Evolutionary conservation across 441 rosid genomes (phyloP).

Genomic region (Gossypium schwendimanii): DNA sequence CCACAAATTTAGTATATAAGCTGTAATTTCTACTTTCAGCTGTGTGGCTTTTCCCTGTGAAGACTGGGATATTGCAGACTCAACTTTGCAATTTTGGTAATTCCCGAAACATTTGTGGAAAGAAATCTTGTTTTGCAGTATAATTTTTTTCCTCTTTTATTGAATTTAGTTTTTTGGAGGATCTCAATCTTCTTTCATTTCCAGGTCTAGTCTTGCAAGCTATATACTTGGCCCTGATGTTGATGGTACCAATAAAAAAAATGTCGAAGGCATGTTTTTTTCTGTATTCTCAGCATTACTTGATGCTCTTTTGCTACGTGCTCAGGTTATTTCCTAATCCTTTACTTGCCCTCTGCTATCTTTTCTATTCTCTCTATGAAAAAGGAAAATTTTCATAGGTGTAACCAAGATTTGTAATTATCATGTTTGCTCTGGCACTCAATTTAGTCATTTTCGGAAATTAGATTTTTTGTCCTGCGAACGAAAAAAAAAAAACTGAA

Average conservation of each 20-base stretch:
- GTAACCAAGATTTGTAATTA: not conserved
- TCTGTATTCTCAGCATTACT: constrained; percentile 77
- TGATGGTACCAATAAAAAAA: constrained; percentile 40
- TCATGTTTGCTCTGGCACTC: not conserved
- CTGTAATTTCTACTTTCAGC: constrained; percentile 35
- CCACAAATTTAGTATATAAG: constrained; percentile 13
- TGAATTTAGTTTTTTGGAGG: constrained; percentile 6
- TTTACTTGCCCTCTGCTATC: not conserved
- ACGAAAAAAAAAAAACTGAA: not conserved
- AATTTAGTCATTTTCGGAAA: not conserved
- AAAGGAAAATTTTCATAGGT: not conserved
- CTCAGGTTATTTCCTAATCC: constrained; percentile 56
- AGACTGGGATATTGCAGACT: constrained; percentile 96
- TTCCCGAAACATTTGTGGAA: not conserved
- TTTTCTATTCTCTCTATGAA: not conserved
- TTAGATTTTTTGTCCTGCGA: not conserved
- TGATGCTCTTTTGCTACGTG: constrained; percentile 76
- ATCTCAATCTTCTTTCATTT: constrained; percentile 10
- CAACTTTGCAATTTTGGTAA: constrained; percentile 96
- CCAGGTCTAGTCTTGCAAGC: constrained; percentile 76
- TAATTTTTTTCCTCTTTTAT: not conserved
- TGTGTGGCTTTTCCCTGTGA: constrained; percentile 92
- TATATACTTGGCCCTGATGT: constrained; percentile 57
- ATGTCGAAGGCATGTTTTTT: constrained; percentile 50
- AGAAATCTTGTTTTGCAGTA: not conserved